A percentile compares a stretch with the other conserved stretches of the same genome.
These are phyloP conservation scores for Kregervanrija fluxuum DNA, from an alignment of 805 yeast species.

Conservation along the genomic window DNA sequence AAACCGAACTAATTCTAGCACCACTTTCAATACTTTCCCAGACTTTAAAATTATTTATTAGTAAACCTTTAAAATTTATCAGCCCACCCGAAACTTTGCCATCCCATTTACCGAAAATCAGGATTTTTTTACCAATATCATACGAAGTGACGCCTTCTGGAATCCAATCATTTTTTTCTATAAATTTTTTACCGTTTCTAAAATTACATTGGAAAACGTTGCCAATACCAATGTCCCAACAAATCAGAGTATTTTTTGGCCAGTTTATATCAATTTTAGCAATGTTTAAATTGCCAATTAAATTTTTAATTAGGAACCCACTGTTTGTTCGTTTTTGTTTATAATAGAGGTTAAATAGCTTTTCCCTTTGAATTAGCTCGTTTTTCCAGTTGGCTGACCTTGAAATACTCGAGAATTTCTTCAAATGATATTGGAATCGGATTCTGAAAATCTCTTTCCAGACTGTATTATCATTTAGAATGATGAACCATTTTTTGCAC, in stretches of 20 bases:
- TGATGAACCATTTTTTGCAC: conserved; percentile 40
- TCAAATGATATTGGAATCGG: conserved; percentile 29
- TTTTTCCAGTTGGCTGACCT: conserved; percentile 38
- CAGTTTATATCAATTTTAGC: conserved; percentile 9
- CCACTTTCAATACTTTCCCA: conserved; percentile 2
- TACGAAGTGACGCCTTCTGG: conserved; percentile 28
- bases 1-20: conserved; percentile 6
- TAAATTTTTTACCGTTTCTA: conserved; percentile 8
- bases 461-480: conserved; percentile 36
- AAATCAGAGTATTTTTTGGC: conserved; percentile 4
- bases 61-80: conserved; percentile 15
- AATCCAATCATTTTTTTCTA: conserved; percentile 14
- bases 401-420: conserved; percentile 36
- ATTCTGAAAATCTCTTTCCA: conserved; percentile 41
- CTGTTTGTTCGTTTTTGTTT: conserved; percentile 6
- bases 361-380: conserved; percentile 38
- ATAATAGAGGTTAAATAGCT: conserved; percentile 22
- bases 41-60: conserved; percentile 6
- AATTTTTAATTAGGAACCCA: not conserved
- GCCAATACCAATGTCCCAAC: conserved; percentile 1
- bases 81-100: conserved; percentile 24
- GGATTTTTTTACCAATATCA: conserved; percentile 19
- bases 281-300: conserved; percentile 3
- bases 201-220: conserved; percentile 6
- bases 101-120: conserved; percentile 29